These are phyloP conservation scores for Arthrobotrys sinensis DNA, from an alignment of 2,329 filamentous ascomycete species.

Conservation along the genomic window DNA sequence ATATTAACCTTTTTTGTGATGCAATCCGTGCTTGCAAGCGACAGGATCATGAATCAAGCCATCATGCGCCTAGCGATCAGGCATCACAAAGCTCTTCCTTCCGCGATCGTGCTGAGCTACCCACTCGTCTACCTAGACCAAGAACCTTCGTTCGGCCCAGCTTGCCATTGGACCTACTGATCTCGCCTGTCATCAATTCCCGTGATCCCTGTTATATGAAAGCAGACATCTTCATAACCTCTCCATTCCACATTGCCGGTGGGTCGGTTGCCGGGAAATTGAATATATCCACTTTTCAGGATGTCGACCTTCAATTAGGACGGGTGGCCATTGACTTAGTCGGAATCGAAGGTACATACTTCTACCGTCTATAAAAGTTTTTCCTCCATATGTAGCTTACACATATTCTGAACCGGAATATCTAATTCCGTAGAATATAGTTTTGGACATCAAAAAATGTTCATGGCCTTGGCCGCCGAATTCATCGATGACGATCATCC, in stretches of 20 bases:
- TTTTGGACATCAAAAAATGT: constrained; percentile 62
- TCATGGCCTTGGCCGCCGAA: constrained; percentile 63
- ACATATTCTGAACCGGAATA: constrained; percentile 9
- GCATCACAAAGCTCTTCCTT: constrained; percentile 40
- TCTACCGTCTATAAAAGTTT: constrained; percentile 19
- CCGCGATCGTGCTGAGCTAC: constrained; percentile 29
- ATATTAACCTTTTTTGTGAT: constrained; percentile 31
- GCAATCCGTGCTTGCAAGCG: constrained; percentile 22
- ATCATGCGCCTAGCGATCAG: constrained; percentile 55
- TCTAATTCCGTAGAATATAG: constrained; percentile 54
- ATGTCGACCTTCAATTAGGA: constrained; percentile 63
- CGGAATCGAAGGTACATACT: constrained; percentile 63
- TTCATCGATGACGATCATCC: constrained; percentile 64
- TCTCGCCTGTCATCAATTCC: constrained; percentile 38
- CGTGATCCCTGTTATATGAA: constrained; percentile 22
- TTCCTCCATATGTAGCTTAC: constrained; percentile 6
- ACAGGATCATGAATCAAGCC: constrained; percentile 46
- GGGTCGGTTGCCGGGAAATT: constrained; percentile 63
- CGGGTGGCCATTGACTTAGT: constrained; percentile 63
- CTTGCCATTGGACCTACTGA: constrained; percentile 36
- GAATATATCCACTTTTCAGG: constrained; percentile 60
- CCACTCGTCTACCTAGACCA: constrained; percentile 32
- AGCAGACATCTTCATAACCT: constrained; percentile 51
- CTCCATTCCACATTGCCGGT: constrained; percentile 61
- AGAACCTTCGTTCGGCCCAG: constrained; percentile 55